Conservation (phyloP, 2,329 filamentous ascomycete species). For the Paradendryphiella salina region DNA sequence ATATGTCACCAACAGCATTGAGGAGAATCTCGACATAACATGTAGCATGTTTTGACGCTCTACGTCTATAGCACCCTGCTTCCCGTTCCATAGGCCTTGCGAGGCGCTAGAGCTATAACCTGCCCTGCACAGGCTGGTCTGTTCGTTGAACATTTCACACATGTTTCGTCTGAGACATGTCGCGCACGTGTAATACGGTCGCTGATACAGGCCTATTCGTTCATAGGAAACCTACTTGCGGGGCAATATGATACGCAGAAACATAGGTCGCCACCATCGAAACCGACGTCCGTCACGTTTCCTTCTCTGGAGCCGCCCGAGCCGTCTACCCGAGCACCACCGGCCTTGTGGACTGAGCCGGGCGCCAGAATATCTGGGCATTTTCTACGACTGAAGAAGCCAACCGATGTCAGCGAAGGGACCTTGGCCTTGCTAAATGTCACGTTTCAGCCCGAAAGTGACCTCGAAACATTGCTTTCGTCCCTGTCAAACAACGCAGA, state of each 20-base stretch:
- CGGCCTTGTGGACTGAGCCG: constrained; percentile 41
- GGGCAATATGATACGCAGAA: constrained; percentile 47
- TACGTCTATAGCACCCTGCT: not conserved
- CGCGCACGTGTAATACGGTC: constrained; percentile 31
- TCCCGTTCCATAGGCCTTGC: not conserved
- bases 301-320: constrained; percentile 51
- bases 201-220: constrained; percentile 33
- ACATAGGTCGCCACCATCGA: constrained; percentile 53
- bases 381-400: constrained; percentile 49
- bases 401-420: constrained; percentile 47
- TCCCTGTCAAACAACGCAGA: constrained; percentile 38
- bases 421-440: constrained; percentile 52
- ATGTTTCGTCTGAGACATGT: constrained; percentile 33
- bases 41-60: not conserved
- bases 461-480: constrained; percentile 48
- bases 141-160: constrained; percentile 25
- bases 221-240: constrained; percentile 43
- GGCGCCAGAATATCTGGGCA: constrained; percentile 51
- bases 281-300: constrained; percentile 57
- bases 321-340: constrained; percentile 29
- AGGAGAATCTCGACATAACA: not conserved
- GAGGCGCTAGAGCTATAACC: not conserved
- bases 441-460: constrained; percentile 42
- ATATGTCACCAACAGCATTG: constrained; percentile 2
- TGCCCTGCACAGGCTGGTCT: constrained; percentile 12